phyloP scores from a whole-genome alignment of 768 basidiomycete species.

The Lentinula boryana region DNA sequence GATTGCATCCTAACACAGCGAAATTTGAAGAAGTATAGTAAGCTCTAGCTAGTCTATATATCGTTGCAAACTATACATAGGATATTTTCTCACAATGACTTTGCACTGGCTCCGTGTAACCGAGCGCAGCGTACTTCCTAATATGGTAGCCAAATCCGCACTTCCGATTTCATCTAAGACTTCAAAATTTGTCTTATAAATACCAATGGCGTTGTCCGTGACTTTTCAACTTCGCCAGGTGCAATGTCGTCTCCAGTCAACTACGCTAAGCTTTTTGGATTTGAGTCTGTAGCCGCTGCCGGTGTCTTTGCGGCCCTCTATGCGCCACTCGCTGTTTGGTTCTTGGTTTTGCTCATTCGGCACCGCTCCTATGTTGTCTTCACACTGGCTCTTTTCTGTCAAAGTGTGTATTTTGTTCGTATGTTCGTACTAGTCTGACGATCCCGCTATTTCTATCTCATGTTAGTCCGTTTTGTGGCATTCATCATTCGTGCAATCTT shows the following conservation, averaged over 20 bases:
- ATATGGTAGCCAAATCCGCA: background rate
- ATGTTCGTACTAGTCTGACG: background rate
- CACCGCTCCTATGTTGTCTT: slow-evolving; percentile 19
- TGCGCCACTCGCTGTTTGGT: slow-evolving; percentile 15
- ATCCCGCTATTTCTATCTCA: background rate
- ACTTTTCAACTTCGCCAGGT: background rate
- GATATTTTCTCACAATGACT: no score
- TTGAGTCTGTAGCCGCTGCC: slow-evolving; percentile 17
- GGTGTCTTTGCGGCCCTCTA: slow-evolving; percentile 21
- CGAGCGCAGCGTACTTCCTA: background rate
- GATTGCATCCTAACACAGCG: background rate
- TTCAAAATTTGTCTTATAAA: no score
- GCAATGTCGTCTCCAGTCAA: background rate
- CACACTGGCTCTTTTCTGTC: slow-evolving; percentile 20
- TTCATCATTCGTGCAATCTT: slow-evolving; percentile 34
- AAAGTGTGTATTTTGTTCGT: slow-evolving; percentile 11
- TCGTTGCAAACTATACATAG: background rate
- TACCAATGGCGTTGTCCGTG: background rate
- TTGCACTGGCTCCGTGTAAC: background rate
- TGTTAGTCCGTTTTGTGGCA: slow-evolving; percentile 31
- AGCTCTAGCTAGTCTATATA: background rate
- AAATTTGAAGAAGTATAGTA: background rate
- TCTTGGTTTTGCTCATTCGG: slow-evolving; percentile 14
- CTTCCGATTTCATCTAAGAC: background rate
- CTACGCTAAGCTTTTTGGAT: slow-evolving; percentile 13